Evolutionary conservation across 257 asterid genomes (phyloP).

Genomic region (Plantago major): DNA sequence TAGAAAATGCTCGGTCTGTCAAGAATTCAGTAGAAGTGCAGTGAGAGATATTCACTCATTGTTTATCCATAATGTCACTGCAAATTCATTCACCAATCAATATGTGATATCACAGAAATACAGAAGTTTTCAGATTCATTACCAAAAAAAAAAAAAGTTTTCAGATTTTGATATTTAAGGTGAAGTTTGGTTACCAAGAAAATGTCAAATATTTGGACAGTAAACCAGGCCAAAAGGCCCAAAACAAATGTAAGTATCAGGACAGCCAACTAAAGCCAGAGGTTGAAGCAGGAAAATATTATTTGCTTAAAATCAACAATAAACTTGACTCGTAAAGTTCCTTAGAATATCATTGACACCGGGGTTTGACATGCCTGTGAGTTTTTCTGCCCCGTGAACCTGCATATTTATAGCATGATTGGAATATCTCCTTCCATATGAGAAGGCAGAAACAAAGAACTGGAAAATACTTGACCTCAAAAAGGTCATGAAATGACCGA

Average conservation of each 20-base stretch:
- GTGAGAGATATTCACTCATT: not conserved
- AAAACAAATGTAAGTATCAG: not conserved
- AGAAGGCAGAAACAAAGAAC: not conserved
- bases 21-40: not conserved
- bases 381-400: not conserved
- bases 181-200: not conserved
- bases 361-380: not conserved
- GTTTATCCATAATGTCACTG: not conserved
- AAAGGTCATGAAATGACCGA: not conserved
- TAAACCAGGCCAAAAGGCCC: not conserved
- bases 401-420: not conserved
- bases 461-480: not conserved
- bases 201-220: not conserved
- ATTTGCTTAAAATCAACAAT: not conserved
- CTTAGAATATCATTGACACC: not conserved
- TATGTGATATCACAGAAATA: not conserved
- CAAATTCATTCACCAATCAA: not conserved
- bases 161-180: not conserved
- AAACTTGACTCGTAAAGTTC: not conserved
- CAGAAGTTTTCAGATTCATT: not conserved
- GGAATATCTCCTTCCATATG: not conserved
- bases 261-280: not conserved
- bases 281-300: not conserved
- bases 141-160: no score
- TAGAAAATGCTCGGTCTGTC: not conserved